phyloP scores from a whole-genome alignment of 352 stramenopile genomes.

The Lagenidium giganteum region DNA sequence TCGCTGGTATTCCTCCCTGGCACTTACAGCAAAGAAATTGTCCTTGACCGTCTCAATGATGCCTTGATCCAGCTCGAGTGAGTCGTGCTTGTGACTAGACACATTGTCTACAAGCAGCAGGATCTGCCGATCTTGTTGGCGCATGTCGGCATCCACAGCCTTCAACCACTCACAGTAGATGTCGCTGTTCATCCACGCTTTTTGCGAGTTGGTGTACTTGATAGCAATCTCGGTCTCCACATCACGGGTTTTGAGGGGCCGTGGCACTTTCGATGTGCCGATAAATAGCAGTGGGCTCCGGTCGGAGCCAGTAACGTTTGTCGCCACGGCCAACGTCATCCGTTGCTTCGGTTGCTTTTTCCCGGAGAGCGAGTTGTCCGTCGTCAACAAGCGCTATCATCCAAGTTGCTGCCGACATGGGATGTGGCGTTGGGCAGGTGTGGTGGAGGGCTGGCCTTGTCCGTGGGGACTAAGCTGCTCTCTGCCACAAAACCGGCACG shows the following conservation, averaged over 20 bases:
- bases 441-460: no score
- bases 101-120: conserved; percentile 25
- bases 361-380: no score
- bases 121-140: conserved; percentile 13
- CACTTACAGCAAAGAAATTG: no score
- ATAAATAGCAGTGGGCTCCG: conserved; percentile 26
- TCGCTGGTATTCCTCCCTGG: no score
- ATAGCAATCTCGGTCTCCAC: conserved; percentile 6
- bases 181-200: conserved; percentile 25
- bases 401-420: no score
- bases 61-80: conserved; percentile 13
- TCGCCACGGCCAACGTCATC: conserved; percentile 18
- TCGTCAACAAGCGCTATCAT: no score
- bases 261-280: conserved; percentile 23
- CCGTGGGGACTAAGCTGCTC: no score
- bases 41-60: no score
- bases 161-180: conserved; percentile 30
- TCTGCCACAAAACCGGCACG: no score
- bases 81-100: conserved; percentile 18
- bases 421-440: no score
- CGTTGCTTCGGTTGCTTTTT: conserved; percentile 21
- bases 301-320: conserved; percentile 30
- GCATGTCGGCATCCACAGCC: conserved; percentile 19
- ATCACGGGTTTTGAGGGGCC: conserved; percentile 17
- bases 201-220: conserved; percentile 23